Conservation (phyloP, 768 basidiomycete species). For the Trametes gibbosa region DNA sequence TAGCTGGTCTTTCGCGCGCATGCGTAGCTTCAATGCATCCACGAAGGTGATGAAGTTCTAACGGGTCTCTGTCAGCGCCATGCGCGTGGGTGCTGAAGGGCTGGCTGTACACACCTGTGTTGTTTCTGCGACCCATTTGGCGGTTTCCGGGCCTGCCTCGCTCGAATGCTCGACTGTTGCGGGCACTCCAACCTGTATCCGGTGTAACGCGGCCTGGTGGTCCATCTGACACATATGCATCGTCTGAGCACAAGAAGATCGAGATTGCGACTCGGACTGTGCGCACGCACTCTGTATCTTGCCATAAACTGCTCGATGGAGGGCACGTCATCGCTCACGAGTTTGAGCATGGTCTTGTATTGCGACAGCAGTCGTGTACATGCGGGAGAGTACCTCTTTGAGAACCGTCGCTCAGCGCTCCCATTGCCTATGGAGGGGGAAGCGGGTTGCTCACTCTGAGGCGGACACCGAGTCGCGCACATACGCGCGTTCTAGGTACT, state of each 20-base stretch:
- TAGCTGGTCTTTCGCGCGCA: conserved; percentile 96
- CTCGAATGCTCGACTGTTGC: conserved; percentile 96
- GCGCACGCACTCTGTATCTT: conserved; percentile 66
- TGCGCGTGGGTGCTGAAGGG: not conserved
- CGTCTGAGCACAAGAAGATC: not conserved
- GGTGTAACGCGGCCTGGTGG: conserved; percentile 86
- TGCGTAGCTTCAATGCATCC: conserved; percentile 90
- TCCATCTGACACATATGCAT: conserved; percentile 64
- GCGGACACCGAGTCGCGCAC: conserved; percentile 90
- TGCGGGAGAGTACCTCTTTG: conserved; percentile 90
- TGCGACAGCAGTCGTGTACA: conserved; percentile 93
- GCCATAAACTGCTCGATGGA: conserved; percentile 90
- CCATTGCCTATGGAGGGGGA: not conserved
- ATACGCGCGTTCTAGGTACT: conserved; percentile 95
- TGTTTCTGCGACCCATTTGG: conserved; percentile 97
- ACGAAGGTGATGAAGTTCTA: conserved; percentile 98
- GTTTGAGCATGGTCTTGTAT: conserved; percentile 95
- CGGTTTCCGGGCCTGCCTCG: conserved; percentile 88
- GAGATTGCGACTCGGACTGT: not conserved
- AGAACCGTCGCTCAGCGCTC: conserved; percentile 28
- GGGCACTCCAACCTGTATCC: conserved; percentile 89
- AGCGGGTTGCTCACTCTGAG: conserved; percentile 76
- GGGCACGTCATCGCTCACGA: conserved; percentile 86
- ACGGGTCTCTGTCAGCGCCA: not conserved
- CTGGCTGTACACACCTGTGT: conserved; percentile 71